These are phyloP conservation scores for Bonnemaisonia californica DNA, from an alignment of 31 red algal species.

Conservation along the genomic window DNA sequence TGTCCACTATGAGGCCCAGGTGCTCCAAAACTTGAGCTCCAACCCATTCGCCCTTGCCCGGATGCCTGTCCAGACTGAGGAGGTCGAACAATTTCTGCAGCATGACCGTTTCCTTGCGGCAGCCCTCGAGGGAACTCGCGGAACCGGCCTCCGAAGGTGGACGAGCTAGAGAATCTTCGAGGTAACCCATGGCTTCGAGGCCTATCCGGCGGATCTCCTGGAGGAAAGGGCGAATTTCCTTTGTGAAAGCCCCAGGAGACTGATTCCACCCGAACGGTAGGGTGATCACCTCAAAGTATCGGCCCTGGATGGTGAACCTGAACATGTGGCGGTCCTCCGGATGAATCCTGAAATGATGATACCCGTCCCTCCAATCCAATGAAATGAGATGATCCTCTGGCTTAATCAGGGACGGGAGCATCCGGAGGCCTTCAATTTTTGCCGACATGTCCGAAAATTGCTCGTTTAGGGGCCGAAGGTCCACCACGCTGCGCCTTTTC, in stretches of 20 bases:
- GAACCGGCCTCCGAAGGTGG: background rate
- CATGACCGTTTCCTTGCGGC: background rate
- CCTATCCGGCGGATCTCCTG: background rate
- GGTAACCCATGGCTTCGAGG: background rate
- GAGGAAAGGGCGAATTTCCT: background rate
- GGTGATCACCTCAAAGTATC: background rate
- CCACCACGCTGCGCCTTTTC: background rate
- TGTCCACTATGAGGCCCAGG: background rate
- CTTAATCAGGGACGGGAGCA: background rate
- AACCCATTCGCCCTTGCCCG: background rate
- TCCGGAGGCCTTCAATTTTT: background rate
- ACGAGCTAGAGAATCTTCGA: background rate
- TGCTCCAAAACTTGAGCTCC: background rate
- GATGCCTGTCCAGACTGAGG: background rate
- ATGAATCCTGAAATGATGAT: background rate
- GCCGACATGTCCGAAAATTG: background rate
- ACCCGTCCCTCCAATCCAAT: slow-evolving; percentile 2
- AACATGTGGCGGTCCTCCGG: background rate
- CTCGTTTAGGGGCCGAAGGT: background rate
- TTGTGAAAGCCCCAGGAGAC: background rate
- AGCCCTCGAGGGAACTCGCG: background rate
- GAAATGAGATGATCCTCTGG: background rate
- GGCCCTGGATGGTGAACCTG: background rate
- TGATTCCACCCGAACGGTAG: slow-evolving; percentile 2
- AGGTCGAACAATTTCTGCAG: background rate